phyloP scores from a whole-genome alignment of 2,329 filamentous ascomycete species.

The Verticillium klebahnii region DNA sequence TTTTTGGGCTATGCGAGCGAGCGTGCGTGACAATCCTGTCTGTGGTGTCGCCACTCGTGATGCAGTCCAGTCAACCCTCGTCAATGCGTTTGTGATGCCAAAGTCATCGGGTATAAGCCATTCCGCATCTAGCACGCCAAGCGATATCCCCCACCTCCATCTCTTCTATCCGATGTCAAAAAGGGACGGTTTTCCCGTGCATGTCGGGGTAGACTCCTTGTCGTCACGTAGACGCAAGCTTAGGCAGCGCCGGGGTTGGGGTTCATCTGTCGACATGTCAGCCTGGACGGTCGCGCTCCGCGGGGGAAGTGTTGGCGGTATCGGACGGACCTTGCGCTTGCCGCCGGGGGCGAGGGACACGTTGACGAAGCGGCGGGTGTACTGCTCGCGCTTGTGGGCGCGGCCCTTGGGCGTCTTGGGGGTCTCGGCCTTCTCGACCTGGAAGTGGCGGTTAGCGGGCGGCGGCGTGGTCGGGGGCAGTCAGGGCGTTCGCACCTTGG shows the following conservation, averaged over 20 bases:
- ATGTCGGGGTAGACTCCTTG: neutral
- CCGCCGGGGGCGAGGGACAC: slow-evolving; percentile 84
- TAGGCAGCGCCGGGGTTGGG: slow-evolving; percentile 61
- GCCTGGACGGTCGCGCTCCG: neutral
- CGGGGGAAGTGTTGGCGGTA: neutral
- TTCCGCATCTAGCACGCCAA: neutral
- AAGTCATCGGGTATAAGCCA: neutral
- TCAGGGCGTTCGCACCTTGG: slow-evolving; percentile 61
- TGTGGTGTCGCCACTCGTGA: neutral
- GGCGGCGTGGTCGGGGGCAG: slow-evolving; percentile 6
- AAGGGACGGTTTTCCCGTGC: neutral
- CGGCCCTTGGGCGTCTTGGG: slow-evolving; percentile 94
- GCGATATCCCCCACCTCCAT: neutral
- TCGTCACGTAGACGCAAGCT: neutral
- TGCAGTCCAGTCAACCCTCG: neutral
- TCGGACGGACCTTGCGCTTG: slow-evolving; percentile 78
- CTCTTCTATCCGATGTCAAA: neutral
- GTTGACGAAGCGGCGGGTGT: slow-evolving; percentile 97
- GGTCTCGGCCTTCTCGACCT: slow-evolving; percentile 92
- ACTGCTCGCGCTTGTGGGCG: slow-evolving; percentile 92
- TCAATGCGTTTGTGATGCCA: neutral
- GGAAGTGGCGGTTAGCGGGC: neutral
- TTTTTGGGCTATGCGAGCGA: neutral
- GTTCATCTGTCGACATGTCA: slow-evolving; percentile 63
- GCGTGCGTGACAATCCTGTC: neutral